Evolutionary conservation across 805 yeast species (phyloP), one percentile per base, ranked within the genome.

Genomic region (Yamadazyma akitaensis): DNA sequence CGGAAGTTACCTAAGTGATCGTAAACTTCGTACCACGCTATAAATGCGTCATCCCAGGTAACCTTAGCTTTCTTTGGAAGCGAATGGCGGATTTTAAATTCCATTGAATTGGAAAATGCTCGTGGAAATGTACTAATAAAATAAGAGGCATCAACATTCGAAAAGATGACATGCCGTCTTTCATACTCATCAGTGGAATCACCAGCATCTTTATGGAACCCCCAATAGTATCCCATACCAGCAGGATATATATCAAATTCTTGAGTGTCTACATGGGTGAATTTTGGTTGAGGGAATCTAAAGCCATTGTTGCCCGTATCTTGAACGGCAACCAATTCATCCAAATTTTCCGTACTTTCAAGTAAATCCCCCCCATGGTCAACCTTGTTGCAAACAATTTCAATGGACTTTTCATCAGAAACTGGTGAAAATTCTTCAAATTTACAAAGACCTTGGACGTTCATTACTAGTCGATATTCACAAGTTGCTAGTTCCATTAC

Each of bases 401-500:
- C 66, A 10, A 60, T 49, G 30, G 58, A 57, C 24, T 58, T 53
- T 24, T 62, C 66, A 19, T 60, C 60, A 13, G 53, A 45, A 19
- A 46, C 57, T 5, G 68, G 66, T 34, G 48, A 42, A 43, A 72
- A 68, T 40, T 68, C 72, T 53, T 67, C 58, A 56, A 58, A 38
- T 44, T 47, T 47, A 52, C 89, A 84, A 19, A 84, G 63, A 7
- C 63, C 58, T 0, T 82, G 82, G 0, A 82, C 70, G 40, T 70
- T 71, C 3, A 84, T 62, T 24, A 67, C 66, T 62, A 81, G 70
- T 51, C 70, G 70, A 56, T 84, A 84, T 38, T 74, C 75, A 58
- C 90, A 84, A 0, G 84, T 79, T 45, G 70, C 72, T 28, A 71
- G 62, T 59, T 84, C 90, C 41, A 64, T 64, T 2, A 80, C 70